A percentile compares a stretch with the other conserved stretches of the same genome.
Conservation (phyloP, 2,329 filamentous ascomycete species). For the Nigrograna mackinnonii region DNA sequence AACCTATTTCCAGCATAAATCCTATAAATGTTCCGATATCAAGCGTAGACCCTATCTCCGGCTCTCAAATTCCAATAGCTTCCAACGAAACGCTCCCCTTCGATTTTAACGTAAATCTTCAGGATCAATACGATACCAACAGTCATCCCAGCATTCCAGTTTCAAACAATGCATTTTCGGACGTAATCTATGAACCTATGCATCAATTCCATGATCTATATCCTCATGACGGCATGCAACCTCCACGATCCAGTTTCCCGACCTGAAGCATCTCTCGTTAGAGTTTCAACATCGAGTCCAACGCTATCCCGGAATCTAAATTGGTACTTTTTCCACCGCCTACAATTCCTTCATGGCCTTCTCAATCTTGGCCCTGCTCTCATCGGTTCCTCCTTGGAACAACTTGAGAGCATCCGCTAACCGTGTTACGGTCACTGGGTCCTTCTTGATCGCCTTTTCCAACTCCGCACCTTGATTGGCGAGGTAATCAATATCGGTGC, state of each 20-base stretch:
- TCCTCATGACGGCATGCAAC: too few species aligned
- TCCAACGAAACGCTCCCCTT: too few species aligned
- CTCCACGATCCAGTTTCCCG: neutral
- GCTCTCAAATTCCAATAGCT: too few species aligned
- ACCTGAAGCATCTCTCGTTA: neutral
- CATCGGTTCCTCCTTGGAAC: constrained; percentile 45
- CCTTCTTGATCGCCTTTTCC: constrained; percentile 46
- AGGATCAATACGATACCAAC: too few species aligned
- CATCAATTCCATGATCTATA: neutral
- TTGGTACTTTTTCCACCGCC: neutral
- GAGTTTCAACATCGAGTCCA: too few species aligned
- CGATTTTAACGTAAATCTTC: too few species aligned
- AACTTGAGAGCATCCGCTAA: constrained; percentile 45
- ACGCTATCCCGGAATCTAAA: neutral
- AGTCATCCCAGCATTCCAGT: too few species aligned
- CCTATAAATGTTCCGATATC: too few species aligned
- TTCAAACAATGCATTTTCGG: neutral
- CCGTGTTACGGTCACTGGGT: constrained; percentile 42
- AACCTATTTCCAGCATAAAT: too few species aligned
- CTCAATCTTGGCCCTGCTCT: constrained; percentile 45
- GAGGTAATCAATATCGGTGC: constrained; percentile 51
- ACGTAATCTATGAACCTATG: constrained; percentile 1
- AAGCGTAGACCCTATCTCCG: too few species aligned
- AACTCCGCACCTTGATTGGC: constrained; percentile 49
- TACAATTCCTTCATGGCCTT: too few species aligned